Evolutionary conservation across 31 red algal genomes (phyloP).

Genomic region (Odonthalia washingtoniensis): DNA sequence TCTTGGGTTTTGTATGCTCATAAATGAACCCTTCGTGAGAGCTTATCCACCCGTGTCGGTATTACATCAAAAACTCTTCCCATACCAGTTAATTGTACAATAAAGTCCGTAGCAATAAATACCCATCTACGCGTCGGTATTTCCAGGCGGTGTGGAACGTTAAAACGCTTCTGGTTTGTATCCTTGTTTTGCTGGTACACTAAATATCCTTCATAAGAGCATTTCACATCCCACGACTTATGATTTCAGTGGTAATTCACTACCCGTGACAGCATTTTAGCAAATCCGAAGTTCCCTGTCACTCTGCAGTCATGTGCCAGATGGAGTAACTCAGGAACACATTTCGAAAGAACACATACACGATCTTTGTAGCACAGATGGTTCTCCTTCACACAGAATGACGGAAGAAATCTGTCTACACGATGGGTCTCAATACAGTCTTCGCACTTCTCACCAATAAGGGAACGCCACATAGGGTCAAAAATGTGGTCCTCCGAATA

Average conservation of each 20-base stretch:
- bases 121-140: background rate
- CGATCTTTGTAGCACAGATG: constrained; percentile 2
- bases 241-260: constrained; percentile 15
- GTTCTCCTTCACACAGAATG: background rate
- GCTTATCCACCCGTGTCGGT: constrained; percentile 21
- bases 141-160: background rate
- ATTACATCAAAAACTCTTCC: constrained; percentile 4
- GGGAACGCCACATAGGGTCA: background rate
- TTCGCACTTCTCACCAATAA: background rate
- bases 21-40: constrained; percentile 27
- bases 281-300: background rate
- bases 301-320: background rate
- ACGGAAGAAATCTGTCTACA: background rate
- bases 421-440: background rate
- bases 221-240: constrained; percentile 16
- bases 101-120: constrained; percentile 38
- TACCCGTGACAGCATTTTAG: background rate
- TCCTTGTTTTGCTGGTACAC: constrained; percentile 42
- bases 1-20: background rate
- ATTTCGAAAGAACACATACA: background rate
- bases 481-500: background rate
- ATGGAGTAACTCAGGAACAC: background rate
- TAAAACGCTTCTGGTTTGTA: background rate
- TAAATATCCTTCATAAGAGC: constrained; percentile 25
- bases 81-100: background rate